phyloP scores from a whole-genome alignment of 2,329 filamentous ascomycete species.

The Blastomyces emzantsi region DNA sequence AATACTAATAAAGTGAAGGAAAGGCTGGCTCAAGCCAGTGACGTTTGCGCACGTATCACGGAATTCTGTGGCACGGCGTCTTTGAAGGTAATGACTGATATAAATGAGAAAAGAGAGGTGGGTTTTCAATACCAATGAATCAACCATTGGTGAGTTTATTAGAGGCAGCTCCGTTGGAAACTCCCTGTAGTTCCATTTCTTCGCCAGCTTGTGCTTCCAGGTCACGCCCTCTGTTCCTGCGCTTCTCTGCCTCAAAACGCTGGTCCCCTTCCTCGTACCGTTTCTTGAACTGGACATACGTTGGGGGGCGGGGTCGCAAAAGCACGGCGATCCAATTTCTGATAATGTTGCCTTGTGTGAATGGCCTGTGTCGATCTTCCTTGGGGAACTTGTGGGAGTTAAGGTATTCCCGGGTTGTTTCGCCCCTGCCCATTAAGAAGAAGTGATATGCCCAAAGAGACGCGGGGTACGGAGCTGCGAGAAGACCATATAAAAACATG shows the following conservation, averaged over 20 bases:
- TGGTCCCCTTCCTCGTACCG: slow-evolving; percentile 73
- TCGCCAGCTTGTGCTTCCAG: slow-evolving; percentile 43
- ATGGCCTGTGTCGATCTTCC: slow-evolving; percentile 83
- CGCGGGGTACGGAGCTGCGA: slow-evolving; percentile 70
- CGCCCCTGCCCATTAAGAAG: slow-evolving; percentile 80
- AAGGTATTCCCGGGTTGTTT: slow-evolving; percentile 93
- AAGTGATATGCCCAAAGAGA: slow-evolving; percentile 82
- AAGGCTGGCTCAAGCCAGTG: background rate
- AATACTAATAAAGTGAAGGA: background rate
- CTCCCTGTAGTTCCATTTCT: slow-evolving; percentile 64
- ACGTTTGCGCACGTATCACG: background rate
- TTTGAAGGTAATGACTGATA: slow-evolving; percentile 3
- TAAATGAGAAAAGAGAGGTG: background rate
- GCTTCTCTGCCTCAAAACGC: slow-evolving; percentile 57
- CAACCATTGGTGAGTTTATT: slow-evolving; percentile 4
- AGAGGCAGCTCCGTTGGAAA: slow-evolving; percentile 24
- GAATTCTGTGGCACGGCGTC: background rate
- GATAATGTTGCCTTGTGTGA: slow-evolving; percentile 64
- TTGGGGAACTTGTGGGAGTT: slow-evolving; percentile 94
- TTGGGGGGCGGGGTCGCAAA: slow-evolving; percentile 72
- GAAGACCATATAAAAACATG: slow-evolving; percentile 71
- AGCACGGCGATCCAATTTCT: slow-evolving; percentile 77
- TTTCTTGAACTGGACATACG: slow-evolving; percentile 79
- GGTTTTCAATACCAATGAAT: slow-evolving; percentile 4
- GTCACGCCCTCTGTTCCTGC: slow-evolving; percentile 43